Evolutionary conservation across 1,284 basidiomycete genomes (phyloP).

Genomic region (Agaricales sp.): DNA sequence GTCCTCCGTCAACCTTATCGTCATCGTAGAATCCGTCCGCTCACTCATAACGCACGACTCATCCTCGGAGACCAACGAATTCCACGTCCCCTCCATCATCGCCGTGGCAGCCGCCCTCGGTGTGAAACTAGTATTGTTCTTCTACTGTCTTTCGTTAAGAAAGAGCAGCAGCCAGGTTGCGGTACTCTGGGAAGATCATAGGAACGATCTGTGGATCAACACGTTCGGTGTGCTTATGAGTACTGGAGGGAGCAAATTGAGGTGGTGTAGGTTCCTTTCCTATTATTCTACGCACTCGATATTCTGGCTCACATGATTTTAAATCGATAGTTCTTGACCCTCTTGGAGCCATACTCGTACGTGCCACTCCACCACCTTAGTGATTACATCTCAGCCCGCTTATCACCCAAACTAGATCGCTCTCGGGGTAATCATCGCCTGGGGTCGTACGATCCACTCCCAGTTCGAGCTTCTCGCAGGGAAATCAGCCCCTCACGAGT

Average conservation of each 20-base stretch:
- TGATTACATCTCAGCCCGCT: conserved; percentile 5
- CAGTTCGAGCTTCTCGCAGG: conserved; percentile 89
- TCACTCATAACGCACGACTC: conserved; percentile 51
- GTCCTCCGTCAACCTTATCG: conserved; percentile 77
- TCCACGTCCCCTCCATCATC: conserved; percentile 77
- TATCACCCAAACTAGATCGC: conserved; percentile 48
- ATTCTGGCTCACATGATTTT: conserved; percentile 4
- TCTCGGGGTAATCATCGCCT: conserved; percentile 70
- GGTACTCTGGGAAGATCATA: conserved; percentile 92
- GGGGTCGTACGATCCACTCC: conserved; percentile 65
- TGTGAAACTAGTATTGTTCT: conserved; percentile 82
- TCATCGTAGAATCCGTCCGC: conserved; percentile 78
- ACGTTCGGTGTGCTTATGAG: conserved; percentile 82
- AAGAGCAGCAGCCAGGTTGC: conserved; percentile 82
- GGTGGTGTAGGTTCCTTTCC: conserved; percentile 58
- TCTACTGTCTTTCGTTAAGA: conserved; percentile 79
- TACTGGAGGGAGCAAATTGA: conserved; percentile 79
- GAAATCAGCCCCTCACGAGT: conserved; percentile 84
- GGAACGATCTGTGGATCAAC: conserved; percentile 85
- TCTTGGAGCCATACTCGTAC: conserved; percentile 65
- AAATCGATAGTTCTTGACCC: conserved; percentile 60
- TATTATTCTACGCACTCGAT: conserved; percentile 1
- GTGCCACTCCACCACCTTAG: conserved; percentile 15
- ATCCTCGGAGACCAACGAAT: conserved; percentile 45
- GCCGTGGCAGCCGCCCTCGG: conserved; percentile 78